A percentile compares a stretch with the other conserved stretches of the same genome.
Evolutionary conservation across 1,284 basidiomycete genomes (phyloP).

Genomic region (Papiliotrema flavescens): DNA sequence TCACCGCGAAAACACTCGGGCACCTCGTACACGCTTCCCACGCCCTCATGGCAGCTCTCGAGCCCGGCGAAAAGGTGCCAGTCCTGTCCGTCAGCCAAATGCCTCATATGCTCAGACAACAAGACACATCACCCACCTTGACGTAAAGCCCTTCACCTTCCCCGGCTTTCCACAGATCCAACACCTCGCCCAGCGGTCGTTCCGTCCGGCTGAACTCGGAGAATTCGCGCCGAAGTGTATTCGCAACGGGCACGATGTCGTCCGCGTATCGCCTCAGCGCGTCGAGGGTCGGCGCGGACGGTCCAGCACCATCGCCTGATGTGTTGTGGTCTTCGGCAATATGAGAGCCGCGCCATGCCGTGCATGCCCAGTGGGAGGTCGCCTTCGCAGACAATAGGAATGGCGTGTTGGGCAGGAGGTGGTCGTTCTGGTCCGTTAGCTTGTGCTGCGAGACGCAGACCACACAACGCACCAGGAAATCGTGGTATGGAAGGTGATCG

Average conservation of each 20-base stretch:
- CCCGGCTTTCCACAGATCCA: constrained; percentile 46
- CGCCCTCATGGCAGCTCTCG: constrained; percentile 26
- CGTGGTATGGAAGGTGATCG: constrained; percentile 16
- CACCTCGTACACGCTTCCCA: constrained; percentile 50
- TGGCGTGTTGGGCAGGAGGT: constrained; percentile 39
- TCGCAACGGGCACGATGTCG: constrained; percentile 45
- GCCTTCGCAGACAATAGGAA: constrained; percentile 32
- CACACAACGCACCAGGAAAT: constrained; percentile 20
- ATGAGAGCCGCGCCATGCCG: not conserved
- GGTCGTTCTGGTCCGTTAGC: constrained; percentile 26
- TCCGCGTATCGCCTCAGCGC: constrained; percentile 32
- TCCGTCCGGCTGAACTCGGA: constrained; percentile 46
- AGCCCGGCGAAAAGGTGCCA: constrained; percentile 54
- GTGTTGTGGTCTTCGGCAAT: no score
- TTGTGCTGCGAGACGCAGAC: not conserved
- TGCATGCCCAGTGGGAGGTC: constrained; percentile 25
- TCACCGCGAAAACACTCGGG: constrained; percentile 49
- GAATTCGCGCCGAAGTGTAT: constrained; percentile 35
- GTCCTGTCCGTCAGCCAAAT: constrained; percentile 34
- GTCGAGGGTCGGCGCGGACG: constrained; percentile 20
- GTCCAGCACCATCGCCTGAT: constrained; percentile 1
- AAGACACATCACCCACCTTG: constrained; percentile 30
- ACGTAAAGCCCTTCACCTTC: constrained; percentile 49
- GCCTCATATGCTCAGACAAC: not conserved
- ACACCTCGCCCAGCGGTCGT: constrained; percentile 43